Conservation (phyloP, 1,139 yeast genomes). For the Kodamaea alishanica region DNA sequence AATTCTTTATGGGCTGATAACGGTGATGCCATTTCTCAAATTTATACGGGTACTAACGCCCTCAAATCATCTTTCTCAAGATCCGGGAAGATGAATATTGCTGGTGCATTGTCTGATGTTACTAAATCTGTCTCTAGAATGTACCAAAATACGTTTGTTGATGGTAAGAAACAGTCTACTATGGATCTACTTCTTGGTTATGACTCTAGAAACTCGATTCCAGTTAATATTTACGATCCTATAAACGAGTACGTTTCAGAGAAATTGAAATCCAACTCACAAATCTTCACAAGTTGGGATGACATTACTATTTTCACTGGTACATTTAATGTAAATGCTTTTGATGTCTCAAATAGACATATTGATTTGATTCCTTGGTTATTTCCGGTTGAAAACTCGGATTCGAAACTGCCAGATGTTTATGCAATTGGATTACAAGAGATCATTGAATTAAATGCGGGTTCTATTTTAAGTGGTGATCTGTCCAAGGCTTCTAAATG, state of each 20-base stretch:
- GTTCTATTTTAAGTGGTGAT: conserved; percentile 72
- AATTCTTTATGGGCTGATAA: conserved; percentile 95
- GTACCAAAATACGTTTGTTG: conserved; percentile 94
- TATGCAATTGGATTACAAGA: conserved; percentile 91
- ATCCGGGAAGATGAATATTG: conserved; percentile 92
- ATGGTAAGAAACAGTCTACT: conserved; percentile 80
- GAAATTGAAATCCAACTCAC: conserved; percentile 48
- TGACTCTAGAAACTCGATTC: conserved; percentile 58
- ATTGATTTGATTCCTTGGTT: conserved; percentile 74
- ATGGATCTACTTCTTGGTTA: conserved; percentile 86
- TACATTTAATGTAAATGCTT: conserved; percentile 85
- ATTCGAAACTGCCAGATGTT: conserved; percentile 54
- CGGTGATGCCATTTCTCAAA: conserved; percentile 95
- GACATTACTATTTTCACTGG: conserved; percentile 72
- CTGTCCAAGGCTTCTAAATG: conserved; percentile 59
- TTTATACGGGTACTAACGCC: conserved; percentile 96
- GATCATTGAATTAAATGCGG: conserved; percentile 84
- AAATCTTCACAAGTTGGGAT: conserved; percentile 58
- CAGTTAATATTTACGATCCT: conserved; percentile 83
- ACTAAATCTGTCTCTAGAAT: conserved; percentile 92
- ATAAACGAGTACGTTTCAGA: conserved; percentile 74
- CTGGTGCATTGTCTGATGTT: conserved; percentile 94
- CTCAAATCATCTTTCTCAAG: conserved; percentile 90
- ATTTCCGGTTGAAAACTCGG: conserved; percentile 62
- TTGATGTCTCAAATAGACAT: conserved; percentile 38